A percentile compares a stretch with the other conserved stretches of the same genome.
These are phyloP conservation scores for Citrus australasica DNA, from an alignment of 345 rosid species.

Conservation along the genomic window DNA sequence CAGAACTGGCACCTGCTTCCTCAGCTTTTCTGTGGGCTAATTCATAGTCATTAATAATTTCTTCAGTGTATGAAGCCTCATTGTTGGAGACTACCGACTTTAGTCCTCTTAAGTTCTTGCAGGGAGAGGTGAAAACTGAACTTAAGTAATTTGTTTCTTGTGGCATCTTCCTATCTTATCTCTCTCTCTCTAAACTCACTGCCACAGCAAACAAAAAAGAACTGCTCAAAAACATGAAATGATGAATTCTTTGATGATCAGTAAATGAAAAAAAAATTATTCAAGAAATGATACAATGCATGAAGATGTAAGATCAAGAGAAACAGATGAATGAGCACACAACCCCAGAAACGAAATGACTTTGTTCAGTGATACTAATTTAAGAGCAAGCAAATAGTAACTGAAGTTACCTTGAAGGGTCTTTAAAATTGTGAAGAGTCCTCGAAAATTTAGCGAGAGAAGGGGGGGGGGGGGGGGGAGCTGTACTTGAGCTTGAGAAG, in stretches of 20 bases:
- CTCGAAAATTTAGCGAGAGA: neutral
- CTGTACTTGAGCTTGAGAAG: neutral
- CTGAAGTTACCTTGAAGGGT: slow-evolving; percentile 7
- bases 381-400: neutral
- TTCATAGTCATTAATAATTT: slow-evolving; percentile 59
- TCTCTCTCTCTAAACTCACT: neutral
- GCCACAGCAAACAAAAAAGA: neutral
- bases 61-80: slow-evolving; percentile 36
- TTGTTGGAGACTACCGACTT: slow-evolving; percentile 41
- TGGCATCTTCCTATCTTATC: slow-evolving; percentile 42
- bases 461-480: neutral
- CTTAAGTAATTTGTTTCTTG: slow-evolving; percentile 43
- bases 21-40: slow-evolving; percentile 90
- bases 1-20: slow-evolving; percentile 70
- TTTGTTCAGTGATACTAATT: neutral
- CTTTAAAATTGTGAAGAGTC: neutral
- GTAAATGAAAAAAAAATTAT: too few relatives aligned
- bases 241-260: neutral
- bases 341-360: neutral
- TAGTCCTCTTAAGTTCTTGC: slow-evolving; percentile 53
- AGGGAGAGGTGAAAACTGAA: slow-evolving; percentile 39
- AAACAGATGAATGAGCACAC: neutral
- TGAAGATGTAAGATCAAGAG: neutral
- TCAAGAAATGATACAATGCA: neutral
- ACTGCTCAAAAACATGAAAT: neutral